Evolutionary conservation across 176 grass and related monocot genomes (phyloP).

Genomic region (Juncus effusus): DNA sequence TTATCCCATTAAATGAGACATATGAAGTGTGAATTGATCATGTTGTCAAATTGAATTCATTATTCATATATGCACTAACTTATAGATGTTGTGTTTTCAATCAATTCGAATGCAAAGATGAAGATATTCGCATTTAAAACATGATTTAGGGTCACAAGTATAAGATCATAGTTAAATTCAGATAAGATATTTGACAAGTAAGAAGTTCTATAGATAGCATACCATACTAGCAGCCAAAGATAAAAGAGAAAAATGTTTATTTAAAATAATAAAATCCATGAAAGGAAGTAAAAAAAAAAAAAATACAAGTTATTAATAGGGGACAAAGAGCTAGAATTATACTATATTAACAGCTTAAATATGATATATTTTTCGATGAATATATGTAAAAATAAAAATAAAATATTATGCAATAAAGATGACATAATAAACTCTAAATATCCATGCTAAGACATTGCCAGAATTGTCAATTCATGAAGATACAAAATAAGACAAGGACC

Average conservation of each 20-base stretch:
- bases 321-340: neutral
- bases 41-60: constrained; percentile 13
- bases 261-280: constrained; percentile 8
- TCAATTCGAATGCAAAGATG: constrained; percentile 6
- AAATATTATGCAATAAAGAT: constrained; percentile 7
- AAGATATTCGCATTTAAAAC: constrained; percentile 9
- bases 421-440: constrained; percentile 3
- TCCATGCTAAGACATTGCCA: neutral
- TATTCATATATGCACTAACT: constrained; percentile 15
- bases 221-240: neutral
- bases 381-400: constrained; percentile 2
- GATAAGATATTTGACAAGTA: constrained; percentile 17
- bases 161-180: constrained; percentile 4
- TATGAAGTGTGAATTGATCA: neutral
- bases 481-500: constrained; percentile 14
- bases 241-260: neutral
- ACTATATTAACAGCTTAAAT: too few relatives aligned
- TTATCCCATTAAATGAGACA: constrained; percentile 22
- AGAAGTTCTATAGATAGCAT: neutral
- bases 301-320: neutral
- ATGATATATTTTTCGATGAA: neutral
- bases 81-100: constrained; percentile 26
- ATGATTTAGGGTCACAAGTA: constrained; percentile 22
- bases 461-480: constrained; percentile 1
- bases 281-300: neutral